These are phyloP conservation scores for Coprinopsis strossmayeri DNA, from an alignment of 768 basidiomycete genomes.

Conservation along the genomic window DNA sequence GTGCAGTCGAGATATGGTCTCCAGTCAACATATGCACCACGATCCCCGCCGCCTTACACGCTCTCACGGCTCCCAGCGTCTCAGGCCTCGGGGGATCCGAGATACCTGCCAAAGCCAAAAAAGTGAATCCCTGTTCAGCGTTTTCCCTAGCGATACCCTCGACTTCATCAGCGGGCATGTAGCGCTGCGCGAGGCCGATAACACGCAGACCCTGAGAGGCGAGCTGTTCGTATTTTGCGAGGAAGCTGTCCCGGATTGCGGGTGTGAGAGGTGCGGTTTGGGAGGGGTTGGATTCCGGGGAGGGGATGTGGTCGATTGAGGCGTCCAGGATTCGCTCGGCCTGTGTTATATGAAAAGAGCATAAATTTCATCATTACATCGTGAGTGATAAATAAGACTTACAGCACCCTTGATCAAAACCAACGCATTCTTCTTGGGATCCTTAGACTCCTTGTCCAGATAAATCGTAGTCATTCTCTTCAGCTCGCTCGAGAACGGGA, in stretches of 20 bases:
- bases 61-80: constrained; percentile 42
- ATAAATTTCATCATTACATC: neutral
- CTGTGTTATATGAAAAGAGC: constrained; percentile 8
- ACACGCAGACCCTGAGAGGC: constrained; percentile 34
- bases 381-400: constrained; percentile 9
- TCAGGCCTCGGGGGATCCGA: constrained; percentile 53
- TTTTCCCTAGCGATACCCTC: constrained; percentile 30
- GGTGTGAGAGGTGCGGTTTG: constrained; percentile 22
- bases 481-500: constrained; percentile 43
- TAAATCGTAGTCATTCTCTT: constrained; percentile 44
- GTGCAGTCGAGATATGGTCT: constrained; percentile 46
- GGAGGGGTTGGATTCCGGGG: constrained; percentile 18
- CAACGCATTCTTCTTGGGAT: constrained; percentile 15
- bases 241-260: constrained; percentile 19
- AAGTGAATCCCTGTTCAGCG: constrained; percentile 39
- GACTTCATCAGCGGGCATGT: constrained; percentile 16
- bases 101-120: constrained; percentile 49
- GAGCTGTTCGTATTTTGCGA: constrained; percentile 29
- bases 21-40: constrained; percentile 47
- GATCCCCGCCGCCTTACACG: constrained; percentile 46
- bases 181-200: constrained; percentile 29
- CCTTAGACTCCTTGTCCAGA: constrained; percentile 17
- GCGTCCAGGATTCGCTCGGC: constrained; percentile 44
- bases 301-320: constrained; percentile 28
- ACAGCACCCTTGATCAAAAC: constrained; percentile 32